phyloP scores from a whole-genome alignment of 2,329 filamentous ascomycete genomes.

The Cadophora malorum region DNA sequence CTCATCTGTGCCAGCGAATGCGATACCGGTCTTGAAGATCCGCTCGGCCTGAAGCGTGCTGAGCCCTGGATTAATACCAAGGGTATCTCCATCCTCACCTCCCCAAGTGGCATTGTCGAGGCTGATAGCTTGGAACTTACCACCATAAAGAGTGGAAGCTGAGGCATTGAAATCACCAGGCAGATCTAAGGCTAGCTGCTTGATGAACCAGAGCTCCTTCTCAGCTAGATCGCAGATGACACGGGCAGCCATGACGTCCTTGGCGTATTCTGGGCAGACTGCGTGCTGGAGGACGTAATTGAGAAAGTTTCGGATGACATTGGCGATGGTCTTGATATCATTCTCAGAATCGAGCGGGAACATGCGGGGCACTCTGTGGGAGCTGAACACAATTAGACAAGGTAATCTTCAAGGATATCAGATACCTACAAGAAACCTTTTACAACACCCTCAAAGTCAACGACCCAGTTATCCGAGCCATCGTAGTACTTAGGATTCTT shows the following conservation, averaged over 20 bases:
- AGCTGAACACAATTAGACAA: slow-evolving; percentile 48
- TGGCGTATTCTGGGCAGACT: slow-evolving; percentile 81
- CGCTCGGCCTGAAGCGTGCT: slow-evolving; percentile 50
- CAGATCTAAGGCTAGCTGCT: slow-evolving; percentile 57
- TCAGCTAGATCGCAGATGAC: slow-evolving; percentile 70
- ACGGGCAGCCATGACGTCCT: slow-evolving; percentile 70
- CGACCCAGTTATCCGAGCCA: slow-evolving; percentile 65
- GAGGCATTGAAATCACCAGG: slow-evolving; percentile 85
- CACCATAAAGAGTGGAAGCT: slow-evolving; percentile 71
- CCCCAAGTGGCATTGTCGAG: slow-evolving; percentile 28
- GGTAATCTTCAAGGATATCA: not conserved
- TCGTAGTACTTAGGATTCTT: slow-evolving; percentile 56
- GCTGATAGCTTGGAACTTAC: slow-evolving; percentile 43
- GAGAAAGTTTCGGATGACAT: slow-evolving; percentile 83
- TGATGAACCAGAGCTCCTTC: slow-evolving; percentile 68
- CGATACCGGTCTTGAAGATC: slow-evolving; percentile 54
- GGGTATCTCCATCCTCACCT: slow-evolving; percentile 37
- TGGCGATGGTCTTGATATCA: slow-evolving; percentile 64
- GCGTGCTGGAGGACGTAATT: slow-evolving; percentile 85
- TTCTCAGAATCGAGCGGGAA: slow-evolving; percentile 60
- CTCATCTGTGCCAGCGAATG: slow-evolving; percentile 47
- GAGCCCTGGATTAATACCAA: slow-evolving; percentile 36
- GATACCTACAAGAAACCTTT: slow-evolving; percentile 76
- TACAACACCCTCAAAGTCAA: slow-evolving; percentile 81
- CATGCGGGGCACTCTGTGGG: slow-evolving; percentile 61